phyloP scores from a whole-genome alignment of 805 yeast genomes.

The Grigorovia transvaalensis region DNA sequence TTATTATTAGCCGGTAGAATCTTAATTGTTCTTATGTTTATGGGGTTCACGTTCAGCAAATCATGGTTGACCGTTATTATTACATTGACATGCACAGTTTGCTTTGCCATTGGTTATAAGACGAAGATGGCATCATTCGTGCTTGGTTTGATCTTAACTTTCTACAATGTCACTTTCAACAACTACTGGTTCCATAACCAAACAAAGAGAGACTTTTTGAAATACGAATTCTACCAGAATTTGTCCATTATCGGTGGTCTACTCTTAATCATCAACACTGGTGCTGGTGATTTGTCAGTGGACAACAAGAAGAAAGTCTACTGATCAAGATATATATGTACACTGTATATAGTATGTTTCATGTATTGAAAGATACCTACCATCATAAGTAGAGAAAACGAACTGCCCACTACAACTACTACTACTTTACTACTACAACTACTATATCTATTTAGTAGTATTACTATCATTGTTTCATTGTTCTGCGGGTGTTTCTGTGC shows the following conservation, averaged over 20 bases:
- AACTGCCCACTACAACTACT: no score
- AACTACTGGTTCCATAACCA: constrained; percentile 77
- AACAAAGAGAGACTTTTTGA: constrained; percentile 73
- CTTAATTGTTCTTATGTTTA: constrained; percentile 71
- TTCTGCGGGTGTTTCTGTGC: not conserved
- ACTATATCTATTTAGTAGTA: no score
- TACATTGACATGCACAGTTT: constrained; percentile 60
- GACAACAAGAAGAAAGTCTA: constrained; percentile 95
- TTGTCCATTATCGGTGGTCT: constrained; percentile 92
- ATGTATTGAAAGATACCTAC: not conserved
- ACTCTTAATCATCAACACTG: constrained; percentile 81
- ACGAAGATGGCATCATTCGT: constrained; percentile 78
- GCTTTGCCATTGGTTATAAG: constrained; percentile 87
- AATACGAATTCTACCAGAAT: constrained; percentile 92
- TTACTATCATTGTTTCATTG: not conserved
- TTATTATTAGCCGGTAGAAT: constrained; percentile 82
- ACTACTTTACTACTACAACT: no score
- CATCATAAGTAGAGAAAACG: no score
- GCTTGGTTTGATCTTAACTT: constrained; percentile 55
- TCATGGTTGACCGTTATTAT: constrained; percentile 59
- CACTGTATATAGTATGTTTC: not conserved
- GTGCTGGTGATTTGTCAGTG: constrained; percentile 88
- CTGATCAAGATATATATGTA: constrained; percentile 18
- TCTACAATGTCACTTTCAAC: constrained; percentile 71
- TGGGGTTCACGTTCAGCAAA: constrained; percentile 73